Evolutionary conservation across 2,329 filamentous ascomycete genomes (phyloP).

Genomic region (Fusarium sp.): DNA sequence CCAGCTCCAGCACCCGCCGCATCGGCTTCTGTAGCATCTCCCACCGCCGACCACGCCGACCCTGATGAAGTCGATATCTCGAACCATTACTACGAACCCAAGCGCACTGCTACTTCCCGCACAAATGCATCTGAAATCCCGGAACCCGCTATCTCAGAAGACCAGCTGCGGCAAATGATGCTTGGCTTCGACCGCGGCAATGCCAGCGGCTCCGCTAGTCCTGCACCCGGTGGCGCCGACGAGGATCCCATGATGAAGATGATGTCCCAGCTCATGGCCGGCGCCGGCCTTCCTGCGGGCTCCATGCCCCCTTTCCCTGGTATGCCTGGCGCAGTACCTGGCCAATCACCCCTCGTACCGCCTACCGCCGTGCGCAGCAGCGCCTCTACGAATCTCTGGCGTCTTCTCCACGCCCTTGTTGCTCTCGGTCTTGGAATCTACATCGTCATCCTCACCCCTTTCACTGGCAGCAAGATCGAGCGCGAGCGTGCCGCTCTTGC

Average conservation of each 20-base stretch:
- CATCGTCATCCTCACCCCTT: constrained; percentile 75
- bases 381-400: constrained; percentile 71
- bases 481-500: constrained; percentile 61
- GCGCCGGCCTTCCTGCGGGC: constrained; percentile 51
- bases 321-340: constrained; percentile 53
- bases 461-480: constrained; percentile 74
- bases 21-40: constrained; percentile 49
- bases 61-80: constrained; percentile 85
- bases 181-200: constrained; percentile 63
- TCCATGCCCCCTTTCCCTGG: constrained; percentile 54
- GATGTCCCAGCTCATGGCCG: constrained; percentile 78
- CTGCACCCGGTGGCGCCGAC: constrained; percentile 38
- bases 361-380: constrained; percentile 49
- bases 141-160: constrained; percentile 61
- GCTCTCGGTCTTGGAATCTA: constrained; percentile 78
- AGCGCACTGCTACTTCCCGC: constrained; percentile 53
- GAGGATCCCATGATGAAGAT: constrained; percentile 69
- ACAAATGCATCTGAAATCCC: constrained; percentile 49
- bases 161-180: constrained; percentile 75
- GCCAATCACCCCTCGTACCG: constrained; percentile 50
- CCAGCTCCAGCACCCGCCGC: constrained; percentile 53
- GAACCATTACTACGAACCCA: constrained; percentile 76
- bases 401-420: constrained; percentile 79
- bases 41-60: constrained; percentile 64
- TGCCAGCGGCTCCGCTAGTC: constrained; percentile 44